Evolutionary conservation across 257 asterid species (phyloP), one percentile per base, ranked within the genome.

Genomic region (Thymus quinquecostatus): DNA sequence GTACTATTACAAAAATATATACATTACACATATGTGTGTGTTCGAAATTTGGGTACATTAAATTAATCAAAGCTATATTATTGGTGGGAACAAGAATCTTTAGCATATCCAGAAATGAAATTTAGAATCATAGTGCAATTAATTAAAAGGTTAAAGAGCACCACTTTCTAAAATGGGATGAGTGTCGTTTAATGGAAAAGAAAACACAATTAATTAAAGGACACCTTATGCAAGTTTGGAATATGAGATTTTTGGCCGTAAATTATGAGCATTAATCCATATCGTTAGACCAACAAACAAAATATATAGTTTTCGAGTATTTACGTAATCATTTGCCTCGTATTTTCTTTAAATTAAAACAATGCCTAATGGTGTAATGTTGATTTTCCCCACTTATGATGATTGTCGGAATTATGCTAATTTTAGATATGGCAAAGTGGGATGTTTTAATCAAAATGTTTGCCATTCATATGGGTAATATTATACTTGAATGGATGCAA

Each of bases 371-470:
- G 73, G 72, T 40, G 43, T 68, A 33, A 71, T 68, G 61, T 71
- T 13, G 76, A 48, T 64, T 21, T 41, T 55, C 66, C 36, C 27
- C 56, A 80, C 57, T 66, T 68, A 77, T 66, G 79, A 75, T 68
- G 53, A 65, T 57, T 75, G 80, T 78, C 75, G 81, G 74, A 38
- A 45, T 49, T 51, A n/a, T 38, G 40, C 77, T 34, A 33, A 11
- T 63, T 76, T 63, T 0, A 40, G n/a, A n/a, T 27, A 50, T 27
- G 8, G 28, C 57, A 56, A 73, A 76, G 73, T 57, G 47, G 28
- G n/a, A 32, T 45, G 38, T 38, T 61, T 27, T 54, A 80, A 70
- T 77, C 66, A 66, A 38, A 68, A 53, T 74, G 76, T 75, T 81
- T 50, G 75, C 67, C 67, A 60, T 71, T 47, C 48, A 38, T n/a